A percentile compares a stretch with the other conserved stretches of the same genome.
Evolutionary conservation across 2,329 filamentous ascomycete species (phyloP).

Genomic region (Lojkania enalia): DNA sequence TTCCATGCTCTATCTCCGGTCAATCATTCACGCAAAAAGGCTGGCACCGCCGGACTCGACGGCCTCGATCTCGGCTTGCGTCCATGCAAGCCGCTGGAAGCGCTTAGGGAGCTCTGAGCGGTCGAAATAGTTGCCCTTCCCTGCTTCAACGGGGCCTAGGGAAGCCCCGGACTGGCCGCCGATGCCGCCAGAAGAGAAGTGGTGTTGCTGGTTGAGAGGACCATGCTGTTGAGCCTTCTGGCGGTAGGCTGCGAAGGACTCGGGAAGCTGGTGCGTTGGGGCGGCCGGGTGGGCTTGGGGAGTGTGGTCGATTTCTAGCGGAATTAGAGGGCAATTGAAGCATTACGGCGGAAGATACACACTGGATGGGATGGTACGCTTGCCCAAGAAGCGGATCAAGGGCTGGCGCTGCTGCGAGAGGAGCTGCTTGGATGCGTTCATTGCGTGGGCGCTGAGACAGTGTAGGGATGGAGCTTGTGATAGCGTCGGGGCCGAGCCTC

Average conservation of each 20-base stretch:
- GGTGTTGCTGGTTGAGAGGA: conserved; percentile 56
- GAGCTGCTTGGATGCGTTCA: conserved; percentile 53
- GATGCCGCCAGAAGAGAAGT: conserved; percentile 45
- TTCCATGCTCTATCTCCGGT: background rate
- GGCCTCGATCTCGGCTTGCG: conserved; percentile 86
- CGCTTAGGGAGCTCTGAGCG: conserved; percentile 81
- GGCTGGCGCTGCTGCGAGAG: conserved; percentile 51
- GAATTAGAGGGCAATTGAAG: conserved; percentile 17
- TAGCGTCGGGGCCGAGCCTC: conserved; percentile 12
- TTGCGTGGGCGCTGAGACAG: conserved; percentile 27
- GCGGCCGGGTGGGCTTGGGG: conserved; percentile 74
- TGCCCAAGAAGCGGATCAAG: conserved; percentile 57
- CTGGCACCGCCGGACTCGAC: conserved; percentile 91
- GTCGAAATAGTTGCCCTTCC: conserved; percentile 81
- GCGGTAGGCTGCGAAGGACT: conserved; percentile 75
- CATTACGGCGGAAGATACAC: conserved; percentile 19
- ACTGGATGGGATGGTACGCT: conserved; percentile 51
- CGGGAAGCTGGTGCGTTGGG: conserved; percentile 66
- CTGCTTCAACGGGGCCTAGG: conserved; percentile 72
- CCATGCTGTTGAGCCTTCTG: conserved; percentile 78
- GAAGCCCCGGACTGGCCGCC: conserved; percentile 69
- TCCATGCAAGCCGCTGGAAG: conserved; percentile 77
- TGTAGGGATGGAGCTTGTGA: conserved; percentile 16
- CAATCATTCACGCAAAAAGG: conserved; percentile 54
- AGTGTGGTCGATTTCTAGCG: conserved; percentile 71